Conservation (phyloP, 768 basidiomycete species). For the Psilocybe subaeruginosa region DNA sequence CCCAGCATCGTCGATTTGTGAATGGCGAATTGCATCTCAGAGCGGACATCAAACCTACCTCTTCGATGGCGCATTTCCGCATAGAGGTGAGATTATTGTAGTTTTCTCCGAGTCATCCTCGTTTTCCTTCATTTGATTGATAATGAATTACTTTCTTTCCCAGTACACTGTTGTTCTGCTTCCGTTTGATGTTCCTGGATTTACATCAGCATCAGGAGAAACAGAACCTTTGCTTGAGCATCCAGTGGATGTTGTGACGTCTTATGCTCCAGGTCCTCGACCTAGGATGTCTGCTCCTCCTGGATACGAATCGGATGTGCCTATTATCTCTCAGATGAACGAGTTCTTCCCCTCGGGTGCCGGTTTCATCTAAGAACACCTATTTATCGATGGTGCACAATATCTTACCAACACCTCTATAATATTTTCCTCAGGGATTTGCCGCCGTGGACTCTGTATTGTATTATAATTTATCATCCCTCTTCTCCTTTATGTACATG, state of each 20-base stretch:
- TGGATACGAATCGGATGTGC: conserved; percentile 23
- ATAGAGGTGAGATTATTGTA: conserved; percentile 31
- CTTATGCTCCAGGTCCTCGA: conserved; percentile 31
- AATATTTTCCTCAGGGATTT: too few species aligned
- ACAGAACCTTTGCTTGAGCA: conserved; percentile 28
- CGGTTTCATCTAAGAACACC: neutral
- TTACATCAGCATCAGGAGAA: conserved; percentile 25
- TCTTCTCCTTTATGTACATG: neutral
- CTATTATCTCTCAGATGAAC: neutral
- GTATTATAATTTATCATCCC: too few species aligned
- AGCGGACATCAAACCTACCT: conserved; percentile 36
- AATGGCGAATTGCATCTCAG: conserved; percentile 41
- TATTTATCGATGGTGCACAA: neutral
- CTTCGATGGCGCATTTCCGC: conserved; percentile 38
- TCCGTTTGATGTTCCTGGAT: conserved; percentile 36
- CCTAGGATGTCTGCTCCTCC: conserved; percentile 35
- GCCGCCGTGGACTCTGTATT: too few species aligned
- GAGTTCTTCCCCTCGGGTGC: neutral
- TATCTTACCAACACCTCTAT: too few species aligned
- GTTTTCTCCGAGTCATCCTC: neutral
- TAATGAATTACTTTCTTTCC: neutral
- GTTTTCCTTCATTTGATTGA: neutral
- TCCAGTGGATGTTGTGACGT: conserved; percentile 38
- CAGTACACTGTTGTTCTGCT: conserved; percentile 43
- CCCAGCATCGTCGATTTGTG: conserved; percentile 23